Conservation (phyloP, 2,329 filamentous ascomycete genomes). For the Ceratocystis albifundus region DNA sequence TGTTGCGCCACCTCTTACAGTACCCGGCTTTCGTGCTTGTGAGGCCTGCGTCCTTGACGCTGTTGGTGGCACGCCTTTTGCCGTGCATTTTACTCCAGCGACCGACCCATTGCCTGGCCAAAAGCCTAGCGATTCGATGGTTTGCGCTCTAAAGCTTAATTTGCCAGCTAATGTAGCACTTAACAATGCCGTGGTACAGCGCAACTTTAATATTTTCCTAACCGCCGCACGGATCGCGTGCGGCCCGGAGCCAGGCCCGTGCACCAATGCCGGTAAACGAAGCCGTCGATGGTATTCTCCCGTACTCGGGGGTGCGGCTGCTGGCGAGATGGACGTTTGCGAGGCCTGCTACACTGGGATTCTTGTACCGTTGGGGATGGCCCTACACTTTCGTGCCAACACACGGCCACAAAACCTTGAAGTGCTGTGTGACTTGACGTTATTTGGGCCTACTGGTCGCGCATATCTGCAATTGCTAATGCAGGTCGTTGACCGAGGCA, state of each 20-base stretch:
- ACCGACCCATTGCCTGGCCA: neutral
- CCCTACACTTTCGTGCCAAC: constrained; percentile 28
- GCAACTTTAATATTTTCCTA: constrained; percentile 28
- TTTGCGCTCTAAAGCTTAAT: constrained; percentile 27
- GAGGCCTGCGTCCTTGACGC: constrained; percentile 32
- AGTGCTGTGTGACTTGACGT: constrained; percentile 30
- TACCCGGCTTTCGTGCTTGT: constrained; percentile 29
- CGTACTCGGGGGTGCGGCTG: constrained; percentile 21
- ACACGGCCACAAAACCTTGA: constrained; percentile 23
- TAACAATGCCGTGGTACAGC: constrained; percentile 25
- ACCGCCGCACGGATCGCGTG: constrained; percentile 26
- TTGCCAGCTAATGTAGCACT: constrained; percentile 27
- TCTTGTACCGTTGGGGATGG: constrained; percentile 27
- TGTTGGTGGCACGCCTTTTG: constrained; percentile 28
- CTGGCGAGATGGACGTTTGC: constrained; percentile 28
- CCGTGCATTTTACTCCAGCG: constrained; percentile 27
- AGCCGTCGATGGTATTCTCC: constrained; percentile 32
- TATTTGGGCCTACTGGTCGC: constrained; percentile 26
- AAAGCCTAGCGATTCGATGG: neutral
- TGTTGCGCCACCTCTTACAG: constrained; percentile 23
- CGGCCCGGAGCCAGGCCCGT: constrained; percentile 28
- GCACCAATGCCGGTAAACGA: constrained; percentile 28
- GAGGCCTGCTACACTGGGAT: constrained; percentile 30
- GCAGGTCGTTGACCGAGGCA: constrained; percentile 29
- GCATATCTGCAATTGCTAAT: constrained; percentile 27